Base-by-base conservation (phyloP, 2,329 filamentous ascomycete species). In the Dactylellina sp. region DNA sequence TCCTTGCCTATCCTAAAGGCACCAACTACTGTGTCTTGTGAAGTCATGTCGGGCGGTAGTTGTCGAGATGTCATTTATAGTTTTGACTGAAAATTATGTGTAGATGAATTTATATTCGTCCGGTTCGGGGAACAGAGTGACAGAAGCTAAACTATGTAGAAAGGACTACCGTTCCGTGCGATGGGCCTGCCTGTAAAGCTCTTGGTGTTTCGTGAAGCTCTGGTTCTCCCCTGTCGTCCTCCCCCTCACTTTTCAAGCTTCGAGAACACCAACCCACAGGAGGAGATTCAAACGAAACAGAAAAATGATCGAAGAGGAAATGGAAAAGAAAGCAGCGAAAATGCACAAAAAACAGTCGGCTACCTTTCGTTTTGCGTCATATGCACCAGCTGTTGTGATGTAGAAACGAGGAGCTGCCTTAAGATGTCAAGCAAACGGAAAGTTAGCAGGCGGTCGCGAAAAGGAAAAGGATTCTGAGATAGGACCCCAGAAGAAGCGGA, bases 1-100 rank as follows among this genome's bases (percentile, higher is more conserved):
- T 97, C 92, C 78, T 91, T 89, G 78, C 93, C 88, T 79, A 94
- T 89, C 79, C 87, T 86, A 82, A 96, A 97, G 79, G 71, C 68
- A 57, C 63, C 71, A 32, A 75, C 71, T 20, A 75, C 62, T 18
- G 71, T 63, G 37, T 75, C 71, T 55, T 64, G 68, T 52, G 71
- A 68, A 66, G 71, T 47, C 71, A 68, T 75, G 22, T 75, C 62
- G 47, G 71, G 46, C 44, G 61, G 57, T 60, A 49, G 57, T 52
- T 75, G 71, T 75, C 71, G 61, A 56, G 71, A 68, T 6, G 71
- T 24, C 71, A 75, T 75, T 25, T 39, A 2, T 53, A 37, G 18
- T 63, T 32, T 39, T 5, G 9, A 32, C 4, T 5, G 28, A 32
- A 5, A 32, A 32, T 5, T 5, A 32, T 4, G 28, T 32, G 28